These are phyloP conservation scores for Solanum phureja DNA, from an alignment of 257 asterid genomes.

Conservation along the genomic window DNA sequence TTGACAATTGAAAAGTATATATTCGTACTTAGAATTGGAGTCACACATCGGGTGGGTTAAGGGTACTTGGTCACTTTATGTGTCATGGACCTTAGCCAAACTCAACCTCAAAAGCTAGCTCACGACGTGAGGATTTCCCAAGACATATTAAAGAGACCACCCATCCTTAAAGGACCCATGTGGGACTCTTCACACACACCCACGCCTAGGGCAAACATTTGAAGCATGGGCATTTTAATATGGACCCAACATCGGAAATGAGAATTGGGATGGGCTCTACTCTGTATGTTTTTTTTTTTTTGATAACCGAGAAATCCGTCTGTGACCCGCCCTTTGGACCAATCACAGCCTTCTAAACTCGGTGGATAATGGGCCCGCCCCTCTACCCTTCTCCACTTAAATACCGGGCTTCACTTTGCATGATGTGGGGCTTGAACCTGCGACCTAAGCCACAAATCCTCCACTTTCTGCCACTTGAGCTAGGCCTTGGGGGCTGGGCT, in stretches of 20 bases:
- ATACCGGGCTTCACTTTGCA: too few relatives aligned
- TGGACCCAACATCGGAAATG: neutral
- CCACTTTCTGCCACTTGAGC: too few relatives aligned
- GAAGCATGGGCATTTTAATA: neutral
- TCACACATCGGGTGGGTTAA: neutral
- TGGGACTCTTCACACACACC: neutral
- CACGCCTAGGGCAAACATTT: neutral
- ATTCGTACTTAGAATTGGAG: neutral
- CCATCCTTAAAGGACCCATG: neutral
- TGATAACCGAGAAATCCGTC: too few relatives aligned
- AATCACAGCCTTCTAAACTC: too few relatives aligned
- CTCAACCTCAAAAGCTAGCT: neutral
- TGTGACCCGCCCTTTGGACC: too few relatives aligned
- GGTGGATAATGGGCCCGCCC: too few relatives aligned
- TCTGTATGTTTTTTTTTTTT: too few relatives aligned
- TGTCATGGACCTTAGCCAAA: neutral
- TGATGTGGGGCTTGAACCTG: too few relatives aligned
- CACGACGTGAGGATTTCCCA: neutral
- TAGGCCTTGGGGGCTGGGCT: too few relatives aligned
- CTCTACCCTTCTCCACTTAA: too few relatives aligned
- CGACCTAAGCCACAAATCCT: too few relatives aligned
- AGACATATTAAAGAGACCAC: neutral
- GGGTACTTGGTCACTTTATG: neutral
- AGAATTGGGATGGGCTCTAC: neutral
- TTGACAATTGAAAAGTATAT: neutral